phyloP scores from a whole-genome alignment of 1,284 basidiomycete genomes.

The Lignosus rhinocerotis region DNA sequence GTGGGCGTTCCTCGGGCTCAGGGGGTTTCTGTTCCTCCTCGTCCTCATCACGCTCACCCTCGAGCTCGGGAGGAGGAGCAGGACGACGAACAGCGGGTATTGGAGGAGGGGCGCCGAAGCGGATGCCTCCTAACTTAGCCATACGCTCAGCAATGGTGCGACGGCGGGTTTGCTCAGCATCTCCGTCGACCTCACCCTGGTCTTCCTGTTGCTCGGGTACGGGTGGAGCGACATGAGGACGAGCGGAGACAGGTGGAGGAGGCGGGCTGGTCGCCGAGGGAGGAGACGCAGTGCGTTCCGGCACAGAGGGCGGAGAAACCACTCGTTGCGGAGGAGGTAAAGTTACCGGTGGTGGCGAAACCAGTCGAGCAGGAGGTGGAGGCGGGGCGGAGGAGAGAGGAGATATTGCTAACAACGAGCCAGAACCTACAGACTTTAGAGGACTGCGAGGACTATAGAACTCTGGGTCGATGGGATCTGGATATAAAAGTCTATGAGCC shows the following conservation, averaged over 20 bases:
- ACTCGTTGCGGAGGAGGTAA: conserved; percentile 6
- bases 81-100: conserved; percentile 44
- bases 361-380: conserved; percentile 12
- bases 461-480: conserved; percentile 67
- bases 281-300: conserved; percentile 4
- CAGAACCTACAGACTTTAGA: conserved; percentile 19
- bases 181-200: conserved; percentile 38
- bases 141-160: conserved; percentile 75
- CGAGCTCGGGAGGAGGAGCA: conserved; percentile 33
- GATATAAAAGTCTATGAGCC: not conserved
- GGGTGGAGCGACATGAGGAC: not conserved
- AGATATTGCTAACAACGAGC: conserved; percentile 2
- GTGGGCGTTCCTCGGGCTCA: conserved; percentile 34
- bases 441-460: conserved; percentile 45
- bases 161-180: conserved; percentile 51
- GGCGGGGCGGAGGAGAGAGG: conserved; percentile 18
- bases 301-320: not conserved
- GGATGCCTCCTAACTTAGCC: conserved; percentile 75
- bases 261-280: conserved; percentile 1
- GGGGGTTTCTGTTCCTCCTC: conserved; percentile 22
- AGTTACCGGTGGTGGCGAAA: conserved; percentile 1
- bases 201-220: conserved; percentile 4
- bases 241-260: not conserved
- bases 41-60: conserved; percentile 37
- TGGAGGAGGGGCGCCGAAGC: conserved; percentile 57